Evolutionary conservation across 202 grass and related monocot genomes (phyloP).

Genomic region (Digitaria exilis): DNA sequence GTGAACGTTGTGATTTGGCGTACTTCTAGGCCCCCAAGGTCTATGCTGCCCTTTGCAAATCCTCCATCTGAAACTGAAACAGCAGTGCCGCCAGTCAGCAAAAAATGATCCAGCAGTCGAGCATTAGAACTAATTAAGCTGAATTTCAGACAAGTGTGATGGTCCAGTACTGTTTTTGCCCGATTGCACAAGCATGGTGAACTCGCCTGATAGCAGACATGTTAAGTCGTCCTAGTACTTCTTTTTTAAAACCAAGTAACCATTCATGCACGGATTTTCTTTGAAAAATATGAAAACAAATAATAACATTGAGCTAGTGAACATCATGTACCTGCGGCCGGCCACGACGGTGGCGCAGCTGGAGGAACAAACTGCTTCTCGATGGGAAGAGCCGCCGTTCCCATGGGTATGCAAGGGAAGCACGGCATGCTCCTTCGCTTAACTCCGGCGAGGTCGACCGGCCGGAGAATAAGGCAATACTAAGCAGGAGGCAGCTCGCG

Average conservation of each 20-base stretch:
- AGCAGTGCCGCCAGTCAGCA: not conserved
- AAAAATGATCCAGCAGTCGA: not conserved
- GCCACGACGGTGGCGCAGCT: constrained; percentile 51
- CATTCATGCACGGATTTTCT: not conserved
- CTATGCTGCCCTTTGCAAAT: constrained; percentile 63
- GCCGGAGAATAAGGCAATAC: not conserved
- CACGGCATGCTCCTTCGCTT: constrained; percentile 18
- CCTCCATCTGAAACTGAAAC: constrained; percentile 53
- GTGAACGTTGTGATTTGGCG: constrained; percentile 54
- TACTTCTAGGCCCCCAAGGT: constrained; percentile 62
- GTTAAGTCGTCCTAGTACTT: too few relatives aligned
- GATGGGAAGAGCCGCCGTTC: constrained; percentile 42
- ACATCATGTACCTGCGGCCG: constrained; percentile 46
- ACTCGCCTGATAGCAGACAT: too few relatives aligned
- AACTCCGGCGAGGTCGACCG: not conserved
- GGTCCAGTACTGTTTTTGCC: too few relatives aligned
- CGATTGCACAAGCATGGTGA: too few relatives aligned
- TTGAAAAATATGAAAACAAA: not conserved
- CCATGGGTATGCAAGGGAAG: constrained; percentile 30
- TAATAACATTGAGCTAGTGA: not conserved
- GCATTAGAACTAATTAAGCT: not conserved
- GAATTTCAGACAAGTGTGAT: not conserved
- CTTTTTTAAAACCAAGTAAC: not conserved
- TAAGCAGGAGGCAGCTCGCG: too few relatives aligned
- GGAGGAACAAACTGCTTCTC: constrained; percentile 53